Base-by-base conservation (phyloP, 306 rosid genomes). In the Hippophae tibetana region DNA sequence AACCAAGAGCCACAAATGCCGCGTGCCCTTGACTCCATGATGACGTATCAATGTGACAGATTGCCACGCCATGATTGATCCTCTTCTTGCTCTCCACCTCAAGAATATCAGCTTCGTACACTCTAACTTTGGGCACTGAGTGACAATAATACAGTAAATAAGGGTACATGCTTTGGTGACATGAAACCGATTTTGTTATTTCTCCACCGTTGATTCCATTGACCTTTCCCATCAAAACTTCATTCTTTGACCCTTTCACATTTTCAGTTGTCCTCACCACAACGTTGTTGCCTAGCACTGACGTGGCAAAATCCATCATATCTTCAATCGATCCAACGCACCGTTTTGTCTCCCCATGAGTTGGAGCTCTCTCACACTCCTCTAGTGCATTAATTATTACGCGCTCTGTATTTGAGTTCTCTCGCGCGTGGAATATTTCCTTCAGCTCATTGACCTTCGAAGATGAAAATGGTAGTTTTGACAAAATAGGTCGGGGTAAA, bases 161-260 rank as follows among this genome's bases (percentile, higher is more conserved):
- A 10, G 98, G 95, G 81, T 85, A 92, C 77, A 92, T 31, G 58
- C 86, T 85, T 48, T 85, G 98, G 59, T 92, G 96, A 72, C 98
- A 92, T 0, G 98, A 92, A 1, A 92, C 96, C 0, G 96, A 83
- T 43, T 82, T 45, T 0, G 84, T 87, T 60, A 83, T 80, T 40
- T 71, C 40, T 56, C 98, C 98, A 6, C 95, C 84, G 80, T 81
- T 68, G 65, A 85, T 56, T 2, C 57, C 64, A 4, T 48, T 67
- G 8, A 87, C 93, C 5, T 3, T 63, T 2, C 96, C 96, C 56
- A 87, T 83, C 82, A 69, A 65, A 60, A 92, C 87, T 0, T 65
- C 70, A 13, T 0, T 18, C 13, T 64, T 69, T 7, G 92, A 85
- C 52, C 98, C 98, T 0, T 14, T 71, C 67, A 83, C 86, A 8